phyloP scores from a whole-genome alignment of 768 basidiomycete species.

The Termitomyces bulborhizus region DNA sequence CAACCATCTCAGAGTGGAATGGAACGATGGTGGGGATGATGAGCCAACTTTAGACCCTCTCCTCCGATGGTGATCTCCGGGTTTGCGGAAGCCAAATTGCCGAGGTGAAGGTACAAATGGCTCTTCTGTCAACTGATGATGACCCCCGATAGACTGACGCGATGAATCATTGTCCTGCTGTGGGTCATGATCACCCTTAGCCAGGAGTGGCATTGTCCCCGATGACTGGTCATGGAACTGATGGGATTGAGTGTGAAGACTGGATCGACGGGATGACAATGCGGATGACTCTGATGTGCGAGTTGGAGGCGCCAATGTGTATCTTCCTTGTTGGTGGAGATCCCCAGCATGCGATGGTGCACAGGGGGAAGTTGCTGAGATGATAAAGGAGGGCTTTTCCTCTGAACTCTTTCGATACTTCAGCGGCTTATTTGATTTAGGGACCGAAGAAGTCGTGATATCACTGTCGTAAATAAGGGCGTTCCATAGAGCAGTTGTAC shows the following conservation, averaged over 20 bases:
- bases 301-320: neutral
- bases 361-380: too few species aligned
- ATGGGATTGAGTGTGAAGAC: too few species aligned
- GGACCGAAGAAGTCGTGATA: too few species aligned
- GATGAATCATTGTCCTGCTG: neutral
- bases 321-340: neutral
- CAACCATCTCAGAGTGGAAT: neutral
- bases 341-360: neutral
- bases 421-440: neutral
- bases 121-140: neutral
- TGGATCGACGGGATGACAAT: neutral
- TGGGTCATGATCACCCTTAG: neutral
- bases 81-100: neutral
- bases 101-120: neutral
- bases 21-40: neutral
- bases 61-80: neutral
- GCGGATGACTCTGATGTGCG: neutral
- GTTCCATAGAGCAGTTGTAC: neutral
- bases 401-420: neutral
- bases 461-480: neutral
- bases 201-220: too few species aligned
- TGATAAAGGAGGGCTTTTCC: neutral
- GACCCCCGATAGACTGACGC: neutral
- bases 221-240: too few species aligned
- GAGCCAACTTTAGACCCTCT: neutral